Evolutionary conservation across 192 early-diverging fungal genomes (phyloP).

Genomic region (Coemansia sp.): DNA sequence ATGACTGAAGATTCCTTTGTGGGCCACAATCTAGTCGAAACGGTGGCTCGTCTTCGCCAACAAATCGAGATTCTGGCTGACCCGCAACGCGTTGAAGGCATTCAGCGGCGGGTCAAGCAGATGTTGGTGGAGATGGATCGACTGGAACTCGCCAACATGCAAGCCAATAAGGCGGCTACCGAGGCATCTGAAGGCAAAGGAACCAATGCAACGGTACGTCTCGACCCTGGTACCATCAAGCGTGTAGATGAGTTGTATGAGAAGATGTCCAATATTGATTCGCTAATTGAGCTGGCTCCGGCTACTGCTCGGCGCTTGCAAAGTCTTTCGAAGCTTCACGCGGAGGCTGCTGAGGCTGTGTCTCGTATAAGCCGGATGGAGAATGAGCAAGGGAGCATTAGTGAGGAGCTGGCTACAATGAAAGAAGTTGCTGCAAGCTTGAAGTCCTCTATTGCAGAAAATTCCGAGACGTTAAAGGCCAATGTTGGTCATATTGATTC

Average conservation of each 20-base stretch:
- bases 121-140: slow-evolving; percentile 44
- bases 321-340: slow-evolving; percentile 73
- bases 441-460: slow-evolving; percentile 57
- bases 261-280: slow-evolving; percentile 64
- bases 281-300: slow-evolving; percentile 74
- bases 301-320: slow-evolving; percentile 75
- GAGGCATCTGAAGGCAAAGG: slow-evolving; percentile 4
- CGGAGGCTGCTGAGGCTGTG: slow-evolving; percentile 75
- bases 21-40: slow-evolving; percentile 67
- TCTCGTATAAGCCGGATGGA: slow-evolving; percentile 71
- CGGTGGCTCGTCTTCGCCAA: slow-evolving; percentile 53
- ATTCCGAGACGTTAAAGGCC: slow-evolving; percentile 58
- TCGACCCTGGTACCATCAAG: slow-evolving; percentile 25
- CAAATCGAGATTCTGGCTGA: slow-evolving; percentile 44
- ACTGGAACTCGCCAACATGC: slow-evolving; percentile 22
- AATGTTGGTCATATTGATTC: slow-evolving; percentile 67
- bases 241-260: slow-evolving; percentile 46
- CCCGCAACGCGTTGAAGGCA: slow-evolving; percentile 43
- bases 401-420: slow-evolving; percentile 63
- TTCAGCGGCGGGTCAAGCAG: slow-evolving; percentile 50
- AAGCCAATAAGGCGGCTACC: slow-evolving; percentile 7
- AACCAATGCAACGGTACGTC: not conserved
- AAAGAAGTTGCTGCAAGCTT: slow-evolving; percentile 59
- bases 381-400: slow-evolving; percentile 65
- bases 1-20: not conserved